phyloP scores from a whole-genome alignment of 306 rosid genomes.

The Delonix regia region DNA sequence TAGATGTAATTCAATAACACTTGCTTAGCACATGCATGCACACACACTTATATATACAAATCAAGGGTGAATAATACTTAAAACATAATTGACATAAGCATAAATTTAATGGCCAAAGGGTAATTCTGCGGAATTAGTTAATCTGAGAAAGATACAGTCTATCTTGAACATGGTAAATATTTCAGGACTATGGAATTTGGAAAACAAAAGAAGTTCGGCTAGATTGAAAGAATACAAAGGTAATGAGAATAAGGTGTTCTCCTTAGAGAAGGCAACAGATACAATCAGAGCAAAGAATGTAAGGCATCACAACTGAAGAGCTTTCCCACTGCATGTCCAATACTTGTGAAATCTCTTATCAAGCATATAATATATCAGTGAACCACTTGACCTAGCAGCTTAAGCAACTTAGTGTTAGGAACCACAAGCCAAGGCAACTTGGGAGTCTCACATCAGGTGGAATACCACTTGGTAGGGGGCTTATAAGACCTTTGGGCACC shows the following conservation, averaged over 20 bases:
- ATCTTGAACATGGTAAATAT: not conserved
- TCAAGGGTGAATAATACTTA: constrained; percentile 4
- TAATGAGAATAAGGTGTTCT: not conserved
- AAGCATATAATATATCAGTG: not conserved
- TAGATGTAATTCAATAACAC: constrained; percentile 34
- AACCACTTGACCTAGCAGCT: not conserved
- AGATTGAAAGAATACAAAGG: not conserved
- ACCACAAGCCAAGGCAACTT: no score
- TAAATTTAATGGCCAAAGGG: not conserved
- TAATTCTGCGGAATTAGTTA: not conserved
- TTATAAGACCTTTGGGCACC: no score
- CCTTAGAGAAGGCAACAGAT: not conserved
- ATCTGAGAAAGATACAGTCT: not conserved
- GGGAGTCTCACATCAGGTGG: no score
- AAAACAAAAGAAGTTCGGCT: not conserved
- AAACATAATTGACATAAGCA: constrained; percentile 17
- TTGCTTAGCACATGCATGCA: not conserved
- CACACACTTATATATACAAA: constrained; percentile 7
- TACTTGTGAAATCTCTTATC: not conserved
- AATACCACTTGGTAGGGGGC: no score
- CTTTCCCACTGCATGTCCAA: not conserved
- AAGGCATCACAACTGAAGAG: not conserved
- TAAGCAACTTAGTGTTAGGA: no score
- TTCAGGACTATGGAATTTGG: not conserved
- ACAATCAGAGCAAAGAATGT: not conserved